A percentile compares a stretch with the other conserved stretches of the same genome.
Evolutionary conservation across 108 stramenopile species (phyloP).

Genomic region (Cylindrotheca closterium): DNA sequence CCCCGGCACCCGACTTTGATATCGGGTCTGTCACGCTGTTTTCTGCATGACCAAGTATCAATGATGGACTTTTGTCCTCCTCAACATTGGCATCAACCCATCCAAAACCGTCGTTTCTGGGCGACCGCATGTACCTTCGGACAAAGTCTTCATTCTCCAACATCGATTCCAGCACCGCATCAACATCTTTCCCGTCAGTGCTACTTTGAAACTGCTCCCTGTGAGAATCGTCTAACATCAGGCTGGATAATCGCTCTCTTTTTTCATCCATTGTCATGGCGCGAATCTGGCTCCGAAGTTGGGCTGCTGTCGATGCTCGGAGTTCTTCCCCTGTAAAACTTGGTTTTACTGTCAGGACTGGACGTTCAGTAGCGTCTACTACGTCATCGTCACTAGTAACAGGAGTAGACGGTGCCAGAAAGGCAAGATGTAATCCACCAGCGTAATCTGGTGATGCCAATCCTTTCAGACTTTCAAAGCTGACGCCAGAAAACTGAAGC

Average conservation of each 20-base stretch:
- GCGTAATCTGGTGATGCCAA: neutral
- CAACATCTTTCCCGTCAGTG: neutral
- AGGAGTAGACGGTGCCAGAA: no score
- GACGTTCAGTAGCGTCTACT: neutral
- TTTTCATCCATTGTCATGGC: neutral
- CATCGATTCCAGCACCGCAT: neutral
- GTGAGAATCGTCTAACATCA: neutral
- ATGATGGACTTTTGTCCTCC: no score
- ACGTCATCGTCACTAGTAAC: neutral
- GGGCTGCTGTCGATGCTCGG: neutral
- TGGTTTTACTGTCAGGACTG: no score
- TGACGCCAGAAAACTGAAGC: neutral
- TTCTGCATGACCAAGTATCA: no score
- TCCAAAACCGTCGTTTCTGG: neutral
- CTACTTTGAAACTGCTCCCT: neutral
- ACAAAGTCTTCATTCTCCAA: neutral
- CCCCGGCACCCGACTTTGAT: no score
- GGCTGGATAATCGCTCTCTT: neutral
- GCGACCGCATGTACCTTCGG: neutral
- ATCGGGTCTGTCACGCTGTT: no score
- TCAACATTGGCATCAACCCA: neutral
- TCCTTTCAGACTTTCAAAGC: neutral
- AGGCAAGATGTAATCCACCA: neutral
- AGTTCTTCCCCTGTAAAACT: neutral
- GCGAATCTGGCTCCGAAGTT: neutral